A percentile compares a stretch with the other conserved stretches of the same genome.
These are phyloP conservation scores for Lunasporangiospora selenospora DNA, from an alignment of 192 early-diverging fungal genomes.

Conservation along the genomic window DNA sequence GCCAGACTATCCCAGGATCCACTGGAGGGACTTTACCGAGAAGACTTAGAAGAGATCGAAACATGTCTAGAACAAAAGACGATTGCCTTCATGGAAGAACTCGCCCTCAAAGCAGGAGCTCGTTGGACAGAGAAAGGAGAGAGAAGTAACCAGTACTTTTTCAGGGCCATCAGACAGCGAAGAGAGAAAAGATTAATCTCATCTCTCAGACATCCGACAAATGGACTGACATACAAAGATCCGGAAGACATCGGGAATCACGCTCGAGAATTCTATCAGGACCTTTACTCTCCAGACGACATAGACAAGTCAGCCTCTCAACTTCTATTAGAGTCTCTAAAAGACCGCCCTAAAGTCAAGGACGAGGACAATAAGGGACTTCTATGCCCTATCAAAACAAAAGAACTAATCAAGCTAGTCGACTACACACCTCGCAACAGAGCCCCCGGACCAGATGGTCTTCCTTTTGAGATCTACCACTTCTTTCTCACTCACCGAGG, in stretches of 20 bases:
- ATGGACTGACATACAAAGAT: neutral
- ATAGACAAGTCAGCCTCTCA: neutral
- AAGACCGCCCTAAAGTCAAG: too few species aligned
- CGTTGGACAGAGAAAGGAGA: slow-evolving; percentile 12
- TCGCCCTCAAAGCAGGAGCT: neutral
- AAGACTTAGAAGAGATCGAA: too few species aligned
- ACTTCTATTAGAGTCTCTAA: neutral
- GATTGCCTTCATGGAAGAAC: too few species aligned
- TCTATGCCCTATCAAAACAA: neutral
- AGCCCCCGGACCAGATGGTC: slow-evolving; percentile 8
- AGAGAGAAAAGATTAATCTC: neutral
- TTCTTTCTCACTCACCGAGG: neutral
- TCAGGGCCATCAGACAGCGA: slow-evolving; percentile 4
- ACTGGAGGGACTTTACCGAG: too few species aligned
- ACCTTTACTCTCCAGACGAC: neutral
- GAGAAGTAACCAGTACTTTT: slow-evolving; percentile 16
- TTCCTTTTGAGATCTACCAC: slow-evolving; percentile 6
- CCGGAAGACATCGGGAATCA: neutral
- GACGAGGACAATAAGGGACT: too few species aligned
- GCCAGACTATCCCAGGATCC: too few species aligned
- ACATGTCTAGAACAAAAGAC: neutral
- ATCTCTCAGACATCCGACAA: neutral
- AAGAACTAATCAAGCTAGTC: neutral
- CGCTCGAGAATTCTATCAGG: too few species aligned
- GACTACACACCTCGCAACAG: neutral